A percentile compares a stretch with the other conserved stretches of the same genome.
phyloP scores from a whole-genome alignment of 495 filamentous ascomycete species.

The Hyaloscypha hepaticicola region DNA sequence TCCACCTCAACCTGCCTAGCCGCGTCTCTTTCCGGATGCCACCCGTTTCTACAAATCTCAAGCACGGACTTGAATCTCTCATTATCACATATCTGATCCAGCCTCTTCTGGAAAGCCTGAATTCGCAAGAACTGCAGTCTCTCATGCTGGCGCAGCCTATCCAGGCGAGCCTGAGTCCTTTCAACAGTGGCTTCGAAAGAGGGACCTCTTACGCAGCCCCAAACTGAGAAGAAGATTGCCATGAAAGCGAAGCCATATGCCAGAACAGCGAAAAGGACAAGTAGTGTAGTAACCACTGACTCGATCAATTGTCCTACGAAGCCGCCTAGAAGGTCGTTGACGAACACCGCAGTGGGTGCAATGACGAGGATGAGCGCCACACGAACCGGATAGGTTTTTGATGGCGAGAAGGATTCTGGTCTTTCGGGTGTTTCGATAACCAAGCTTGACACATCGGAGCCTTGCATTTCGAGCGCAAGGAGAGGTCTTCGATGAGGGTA shows the following conservation, averaged over 20 bases:
- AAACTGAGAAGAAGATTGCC: neutral
- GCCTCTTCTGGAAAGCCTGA: neutral
- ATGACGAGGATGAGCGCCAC: conserved; percentile 8
- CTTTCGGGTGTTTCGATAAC: neutral
- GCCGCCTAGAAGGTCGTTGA: neutral
- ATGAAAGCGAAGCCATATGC: neutral
- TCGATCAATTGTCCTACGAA: neutral
- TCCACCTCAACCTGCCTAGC: neutral
- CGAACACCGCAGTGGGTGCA: conserved; percentile 11
- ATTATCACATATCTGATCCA: neutral
- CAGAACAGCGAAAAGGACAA: neutral
- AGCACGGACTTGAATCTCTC: neutral
- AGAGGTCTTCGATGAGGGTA: neutral
- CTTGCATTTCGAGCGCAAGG: neutral
- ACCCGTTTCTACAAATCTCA: neutral
- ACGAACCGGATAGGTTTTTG: conserved; percentile 6
- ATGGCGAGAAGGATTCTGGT: conserved; percentile 12
- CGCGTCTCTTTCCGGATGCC: conserved; percentile 7
- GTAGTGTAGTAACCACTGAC: neutral
- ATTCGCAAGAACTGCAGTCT: neutral
- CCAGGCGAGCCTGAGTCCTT: neutral
- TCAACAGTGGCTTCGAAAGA: neutral
- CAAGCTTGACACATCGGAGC: neutral
- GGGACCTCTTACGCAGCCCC: conserved; percentile 2
- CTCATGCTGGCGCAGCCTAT: neutral